Conservation (phyloP, 2,329 filamentous ascomycete species). For the Aspergillus tanneri region DNA sequence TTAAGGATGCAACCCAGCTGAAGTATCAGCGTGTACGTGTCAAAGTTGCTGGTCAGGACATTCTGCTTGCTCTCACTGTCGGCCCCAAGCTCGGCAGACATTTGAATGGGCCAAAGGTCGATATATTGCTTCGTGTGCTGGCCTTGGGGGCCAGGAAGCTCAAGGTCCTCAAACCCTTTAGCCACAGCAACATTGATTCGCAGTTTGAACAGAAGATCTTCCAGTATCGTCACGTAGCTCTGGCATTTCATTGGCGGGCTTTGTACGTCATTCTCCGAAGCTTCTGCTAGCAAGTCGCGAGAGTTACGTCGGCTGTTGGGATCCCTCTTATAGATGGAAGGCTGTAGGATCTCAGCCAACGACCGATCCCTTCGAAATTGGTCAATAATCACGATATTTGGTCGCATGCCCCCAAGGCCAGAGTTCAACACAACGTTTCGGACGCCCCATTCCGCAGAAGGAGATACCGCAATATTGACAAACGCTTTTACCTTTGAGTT, state of each 20-base stretch:
- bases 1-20: conserved; percentile 82
- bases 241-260: conserved; percentile 68
- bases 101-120: conserved; percentile 89
- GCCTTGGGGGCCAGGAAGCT: conserved; percentile 64
- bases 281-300: conserved; percentile 12
- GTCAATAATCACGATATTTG: conserved; percentile 80
- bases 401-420: conserved; percentile 81
- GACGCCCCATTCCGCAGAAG: conserved; percentile 78
- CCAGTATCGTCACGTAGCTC: conserved; percentile 77
- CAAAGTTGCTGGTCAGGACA: conserved; percentile 82
- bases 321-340: conserved; percentile 32
- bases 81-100: conserved; percentile 77
- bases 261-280: conserved; percentile 65
- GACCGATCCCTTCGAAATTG: conserved; percentile 66
- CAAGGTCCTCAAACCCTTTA: conserved; percentile 74
- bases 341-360: conserved; percentile 56
- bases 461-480: conserved; percentile 80
- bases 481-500: conserved; percentile 86
- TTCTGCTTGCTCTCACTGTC: conserved; percentile 62
- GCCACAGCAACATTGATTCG: conserved; percentile 83
- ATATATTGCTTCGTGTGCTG: conserved; percentile 71
- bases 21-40: conserved; percentile 84
- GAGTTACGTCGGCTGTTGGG: conserved; percentile 24
- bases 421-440: conserved; percentile 79
- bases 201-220: conserved; percentile 74